These are phyloP conservation scores for Microsporum ferrugineum DNA, from an alignment of 2,329 filamentous ascomycete species.

Conservation along the genomic window DNA sequence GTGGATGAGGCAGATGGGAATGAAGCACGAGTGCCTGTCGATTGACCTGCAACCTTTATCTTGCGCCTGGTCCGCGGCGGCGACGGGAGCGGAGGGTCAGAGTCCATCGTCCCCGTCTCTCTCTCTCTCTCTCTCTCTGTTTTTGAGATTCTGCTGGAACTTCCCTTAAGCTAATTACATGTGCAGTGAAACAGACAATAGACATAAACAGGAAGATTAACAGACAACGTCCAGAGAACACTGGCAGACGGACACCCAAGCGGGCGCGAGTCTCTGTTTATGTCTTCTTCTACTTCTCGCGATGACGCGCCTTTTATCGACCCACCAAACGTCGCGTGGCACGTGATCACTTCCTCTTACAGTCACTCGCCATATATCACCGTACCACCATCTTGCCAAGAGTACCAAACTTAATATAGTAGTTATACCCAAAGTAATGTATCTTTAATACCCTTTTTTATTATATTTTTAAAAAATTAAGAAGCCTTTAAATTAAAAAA, in stretches of 20 bases:
- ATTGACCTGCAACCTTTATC: neutral
- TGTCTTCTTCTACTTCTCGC: neutral
- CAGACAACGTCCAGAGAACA: neutral
- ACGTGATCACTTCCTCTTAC: neutral
- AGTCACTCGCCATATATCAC: no score
- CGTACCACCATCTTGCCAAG: no score
- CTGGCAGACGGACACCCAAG: neutral
- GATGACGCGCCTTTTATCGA: slow-evolving; percentile 8
- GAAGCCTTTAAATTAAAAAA: no score
- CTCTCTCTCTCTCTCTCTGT: neutral
- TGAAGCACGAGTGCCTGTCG: slow-evolving; percentile 8
- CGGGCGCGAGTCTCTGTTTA: neutral
- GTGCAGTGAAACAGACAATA: neutral
- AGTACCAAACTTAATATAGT: no score
- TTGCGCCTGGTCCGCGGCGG: slow-evolving; percentile 17
- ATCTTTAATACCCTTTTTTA: no score
- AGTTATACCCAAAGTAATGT: no score
- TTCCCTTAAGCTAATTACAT: neutral
- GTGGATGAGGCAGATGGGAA: slow-evolving; percentile 18
- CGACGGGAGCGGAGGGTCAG: slow-evolving; percentile 26
- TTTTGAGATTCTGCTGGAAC: neutral
- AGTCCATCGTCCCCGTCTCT: slow-evolving; percentile 23
- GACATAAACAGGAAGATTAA: neutral
- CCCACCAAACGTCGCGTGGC: neutral
- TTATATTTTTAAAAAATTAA: no score